Base-by-base conservation (phyloP, 441 rosid genomes). In the Breynia disticha region DNA sequence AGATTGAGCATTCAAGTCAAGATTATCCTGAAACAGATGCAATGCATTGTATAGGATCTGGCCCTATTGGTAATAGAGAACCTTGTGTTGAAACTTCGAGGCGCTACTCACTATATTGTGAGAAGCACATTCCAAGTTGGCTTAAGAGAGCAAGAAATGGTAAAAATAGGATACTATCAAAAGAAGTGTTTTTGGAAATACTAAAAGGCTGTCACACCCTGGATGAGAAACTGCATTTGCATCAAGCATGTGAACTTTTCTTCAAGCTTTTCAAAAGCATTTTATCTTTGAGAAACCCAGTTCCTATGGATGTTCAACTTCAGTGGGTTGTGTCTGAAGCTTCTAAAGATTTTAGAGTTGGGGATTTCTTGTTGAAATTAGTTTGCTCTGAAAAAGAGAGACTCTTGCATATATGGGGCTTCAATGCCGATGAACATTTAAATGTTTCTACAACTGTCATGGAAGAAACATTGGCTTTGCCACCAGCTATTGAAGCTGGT, bases 141-240 rank as follows among this genome's bases (percentile, higher is more conserved):
- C 95, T 94, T 49, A 94, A 87, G 79, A 90, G 96, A 64, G 97
- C 99, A 35, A 83, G 99, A 72, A 85, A 90, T 56, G 97, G 99
- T 35, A 90, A 84, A 83, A 94, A 94, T 65, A 86, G 95, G 71
- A 90, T 94, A 52, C 73, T 94, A 67, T 83, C 97, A 1, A 94
- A 86, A 65, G 99, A 94, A 64, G 91, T 94, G 11, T 94, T 94
- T 76, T 20, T 78, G 62, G 90, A 82, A 63, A 83, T 94, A 55
- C 62, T 90, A 63, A 76, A 69, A 46, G 74, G 72, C 14, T 94
- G 96, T 58, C 57, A 68, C 60, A 81, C 86, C 3, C 72, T 72
- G 28, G 67, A 77, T 74, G 83, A 84, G 56, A 94, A 87, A 49
- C 56, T 83, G 76, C 74, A 71, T 60, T 73, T 90, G 49, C 97